Percentiles rank a stretch among this genome's conserved stretches.
phyloP scores from a whole-genome alignment of 768 basidiomycete species.

The Termitomyces sp. region DNA sequence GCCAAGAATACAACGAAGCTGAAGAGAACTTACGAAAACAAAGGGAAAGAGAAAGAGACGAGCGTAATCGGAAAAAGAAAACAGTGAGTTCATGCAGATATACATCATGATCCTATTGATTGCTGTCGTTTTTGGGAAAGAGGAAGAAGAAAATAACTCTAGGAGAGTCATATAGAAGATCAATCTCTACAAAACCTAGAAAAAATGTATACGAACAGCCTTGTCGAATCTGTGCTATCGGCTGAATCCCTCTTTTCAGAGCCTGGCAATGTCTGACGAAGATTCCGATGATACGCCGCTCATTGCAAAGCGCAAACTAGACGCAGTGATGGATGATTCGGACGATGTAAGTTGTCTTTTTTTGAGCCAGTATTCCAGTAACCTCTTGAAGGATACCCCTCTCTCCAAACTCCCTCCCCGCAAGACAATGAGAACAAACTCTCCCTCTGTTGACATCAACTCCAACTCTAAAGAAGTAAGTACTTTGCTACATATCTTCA shows the following conservation, averaged over 20 bases:
- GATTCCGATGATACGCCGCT: slow-evolving; percentile 13
- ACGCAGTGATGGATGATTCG: neutral
- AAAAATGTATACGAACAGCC: neutral
- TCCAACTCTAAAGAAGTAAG: neutral
- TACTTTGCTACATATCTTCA: neutral
- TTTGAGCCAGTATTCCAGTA: neutral
- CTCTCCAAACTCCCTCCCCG: slow-evolving; percentile 7
- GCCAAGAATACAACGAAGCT: slow-evolving; percentile 23
- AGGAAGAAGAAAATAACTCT: slow-evolving; percentile 1
- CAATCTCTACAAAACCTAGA: slow-evolving; percentile 2
- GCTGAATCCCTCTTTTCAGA: slow-evolving; percentile 1
- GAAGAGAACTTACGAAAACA: slow-evolving; percentile 16
- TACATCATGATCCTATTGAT: neutral
- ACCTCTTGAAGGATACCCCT: slow-evolving; percentile 3
- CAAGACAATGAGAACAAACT: slow-evolving; percentile 4
- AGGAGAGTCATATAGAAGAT: slow-evolving; percentile 1
- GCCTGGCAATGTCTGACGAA: slow-evolving; percentile 6
- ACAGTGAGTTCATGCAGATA: neutral
- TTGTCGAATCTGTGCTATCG: neutral
- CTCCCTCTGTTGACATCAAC: neutral
- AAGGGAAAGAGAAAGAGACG: slow-evolving; percentile 21
- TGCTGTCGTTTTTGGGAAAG: neutral
- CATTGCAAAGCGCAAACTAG: slow-evolving; percentile 8
- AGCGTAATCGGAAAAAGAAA: slow-evolving; percentile 15
- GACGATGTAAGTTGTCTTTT: slow-evolving; percentile 7